These are phyloP conservation scores for Psilocybe sp. DNA, from an alignment of 768 basidiomycete species.

Conservation along the genomic window DNA sequence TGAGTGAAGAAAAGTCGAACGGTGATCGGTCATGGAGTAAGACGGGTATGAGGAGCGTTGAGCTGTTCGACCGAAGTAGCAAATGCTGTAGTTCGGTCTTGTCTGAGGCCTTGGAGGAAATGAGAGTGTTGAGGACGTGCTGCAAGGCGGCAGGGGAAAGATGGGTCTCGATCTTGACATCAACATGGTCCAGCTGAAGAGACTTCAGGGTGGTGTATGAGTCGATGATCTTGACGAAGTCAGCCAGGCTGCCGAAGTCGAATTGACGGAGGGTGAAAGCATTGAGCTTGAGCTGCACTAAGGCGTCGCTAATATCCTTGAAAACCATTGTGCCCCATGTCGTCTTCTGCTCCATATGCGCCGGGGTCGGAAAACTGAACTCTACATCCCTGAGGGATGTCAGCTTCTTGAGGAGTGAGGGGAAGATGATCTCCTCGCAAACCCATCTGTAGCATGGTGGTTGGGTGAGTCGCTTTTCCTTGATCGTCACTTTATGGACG, in stretches of 20 bases:
- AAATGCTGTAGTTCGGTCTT: conserved; percentile 11
- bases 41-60: conserved; percentile 16
- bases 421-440: conserved; percentile 19
- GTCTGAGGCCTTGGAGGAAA: not conserved
- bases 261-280: conserved; percentile 20
- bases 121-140: conserved; percentile 11
- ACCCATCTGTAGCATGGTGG: conserved; percentile 20
- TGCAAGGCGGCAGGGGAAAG: conserved; percentile 15
- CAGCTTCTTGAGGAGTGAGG: conserved; percentile 17
- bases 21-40: conserved; percentile 17
- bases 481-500: conserved; percentile 16
- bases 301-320: conserved; percentile 20
- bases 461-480: conserved; percentile 10
- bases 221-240: conserved; percentile 18
- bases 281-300: conserved; percentile 11
- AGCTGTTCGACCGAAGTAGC: conserved; percentile 14
- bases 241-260: conserved; percentile 13
- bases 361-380: conserved; percentile 17
- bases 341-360: conserved; percentile 11
- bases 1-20: conserved; percentile 12
- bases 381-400: conserved; percentile 14
- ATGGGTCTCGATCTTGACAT: conserved; percentile 12
- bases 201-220: conserved; percentile 13
- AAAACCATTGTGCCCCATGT: conserved; percentile 21
- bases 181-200: conserved; percentile 18